These are phyloP conservation scores for Berkeleyomyces basicola DNA, from an alignment of 2,329 filamentous ascomycete species.

Conservation along the genomic window DNA sequence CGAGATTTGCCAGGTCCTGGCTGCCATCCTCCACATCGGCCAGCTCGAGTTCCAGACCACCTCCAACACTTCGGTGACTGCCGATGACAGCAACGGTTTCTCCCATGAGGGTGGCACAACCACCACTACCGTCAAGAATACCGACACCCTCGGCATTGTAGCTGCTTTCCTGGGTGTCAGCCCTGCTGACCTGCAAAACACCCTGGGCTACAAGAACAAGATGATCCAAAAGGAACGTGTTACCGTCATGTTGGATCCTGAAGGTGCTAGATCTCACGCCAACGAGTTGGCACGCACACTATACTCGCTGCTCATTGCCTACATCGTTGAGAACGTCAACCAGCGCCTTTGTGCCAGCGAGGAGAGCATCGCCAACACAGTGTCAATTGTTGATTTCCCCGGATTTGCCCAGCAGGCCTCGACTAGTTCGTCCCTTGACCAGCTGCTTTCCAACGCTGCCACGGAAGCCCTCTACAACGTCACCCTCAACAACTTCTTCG, in stretches of 20 bases:
- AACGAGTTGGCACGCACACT: constrained; percentile 86
- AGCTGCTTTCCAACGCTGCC: constrained; percentile 87
- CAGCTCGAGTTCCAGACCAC: constrained; percentile 86
- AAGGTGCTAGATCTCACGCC: constrained; percentile 76
- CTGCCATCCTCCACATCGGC: constrained; percentile 89
- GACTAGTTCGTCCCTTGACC: constrained; percentile 74
- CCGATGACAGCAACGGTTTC: constrained; percentile 88
- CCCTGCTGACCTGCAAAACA: constrained; percentile 65
- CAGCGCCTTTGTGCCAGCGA: constrained; percentile 74
- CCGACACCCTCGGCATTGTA: constrained; percentile 69
- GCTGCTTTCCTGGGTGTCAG: constrained; percentile 89
- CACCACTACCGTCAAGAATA: constrained; percentile 80
- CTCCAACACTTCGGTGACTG: constrained; percentile 59
- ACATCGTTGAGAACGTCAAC: constrained; percentile 85
- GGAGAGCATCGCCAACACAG: constrained; percentile 78
- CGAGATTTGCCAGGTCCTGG: constrained; percentile 88
- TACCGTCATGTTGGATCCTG: constrained; percentile 94
- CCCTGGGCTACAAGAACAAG: constrained; percentile 89
- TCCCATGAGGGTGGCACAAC: constrained; percentile 85
- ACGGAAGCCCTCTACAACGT: constrained; percentile 87
- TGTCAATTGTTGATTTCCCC: constrained; percentile 91
- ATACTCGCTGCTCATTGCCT: constrained; percentile 86
- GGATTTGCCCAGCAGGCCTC: constrained; percentile 76
- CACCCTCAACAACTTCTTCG: constrained; percentile 89
- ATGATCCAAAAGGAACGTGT: constrained; percentile 91